These are phyloP conservation scores for Cucumis variabilis DNA, from an alignment of 331 rosid genomes.

Conservation along the genomic window DNA sequence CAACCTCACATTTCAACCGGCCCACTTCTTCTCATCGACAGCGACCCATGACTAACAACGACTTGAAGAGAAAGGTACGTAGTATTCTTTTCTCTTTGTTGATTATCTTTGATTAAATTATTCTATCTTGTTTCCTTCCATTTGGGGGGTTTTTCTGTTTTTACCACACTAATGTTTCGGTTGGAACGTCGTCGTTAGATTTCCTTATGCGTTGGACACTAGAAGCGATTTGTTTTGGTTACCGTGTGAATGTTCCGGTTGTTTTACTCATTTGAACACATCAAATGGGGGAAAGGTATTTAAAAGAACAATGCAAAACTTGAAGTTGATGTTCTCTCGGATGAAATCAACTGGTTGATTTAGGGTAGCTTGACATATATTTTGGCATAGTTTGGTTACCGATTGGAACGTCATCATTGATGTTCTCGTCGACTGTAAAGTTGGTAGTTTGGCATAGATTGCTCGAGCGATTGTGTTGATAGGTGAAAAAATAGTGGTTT, in stretches of 20 bases:
- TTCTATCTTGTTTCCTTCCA: background rate
- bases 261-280: conserved; percentile 37
- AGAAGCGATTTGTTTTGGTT: conserved; percentile 93
- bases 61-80: too few relatives aligned
- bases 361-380: too few relatives aligned
- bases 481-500: too few relatives aligned
- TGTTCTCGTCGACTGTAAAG: too few relatives aligned
- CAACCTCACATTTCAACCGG: too few relatives aligned
- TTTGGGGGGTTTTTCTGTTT: conserved; percentile 63
- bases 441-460: too few relatives aligned
- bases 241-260: conserved; percentile 68
- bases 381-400: too few relatives aligned
- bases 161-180: conserved; percentile 81
- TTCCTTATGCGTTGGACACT: conserved; percentile 93
- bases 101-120: background rate
- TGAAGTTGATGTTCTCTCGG: conserved; percentile 2
- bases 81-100: background rate
- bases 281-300: conserved; percentile 44
- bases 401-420: too few relatives aligned
- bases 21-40: too few relatives aligned
- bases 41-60: too few relatives aligned
- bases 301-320: background rate
- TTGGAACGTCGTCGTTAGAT: conserved; percentile 78
- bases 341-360: conserved; percentile 29
- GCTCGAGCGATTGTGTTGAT: too few relatives aligned